Evolutionary conservation across 306 rosid genomes (phyloP).

Genomic region (Acacia crassicarpa): DNA sequence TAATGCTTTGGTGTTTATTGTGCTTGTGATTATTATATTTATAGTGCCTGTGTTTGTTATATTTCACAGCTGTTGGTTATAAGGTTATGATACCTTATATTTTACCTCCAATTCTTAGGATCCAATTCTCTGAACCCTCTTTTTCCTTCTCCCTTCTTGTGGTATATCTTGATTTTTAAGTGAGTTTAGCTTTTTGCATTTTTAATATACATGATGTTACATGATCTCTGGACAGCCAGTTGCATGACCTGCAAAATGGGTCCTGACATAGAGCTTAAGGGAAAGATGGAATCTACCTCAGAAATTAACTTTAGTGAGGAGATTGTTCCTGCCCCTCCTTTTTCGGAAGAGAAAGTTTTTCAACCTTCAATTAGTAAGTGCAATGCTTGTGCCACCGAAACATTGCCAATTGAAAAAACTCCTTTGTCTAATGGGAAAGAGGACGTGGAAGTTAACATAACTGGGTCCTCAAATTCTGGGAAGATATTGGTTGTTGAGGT

Average conservation of each 20-base stretch:
- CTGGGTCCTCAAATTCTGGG: slow-evolving; percentile 30
- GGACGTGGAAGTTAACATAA: slow-evolving; percentile 59
- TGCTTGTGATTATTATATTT: background rate
- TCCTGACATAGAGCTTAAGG: slow-evolving; percentile 48
- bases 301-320: slow-evolving; percentile 43
- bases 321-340: slow-evolving; percentile 23
- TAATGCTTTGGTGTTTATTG: background rate
- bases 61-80: background rate
- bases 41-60: background rate
- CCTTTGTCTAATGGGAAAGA: slow-evolving; percentile 35
- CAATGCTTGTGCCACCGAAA: slow-evolving; percentile 30
- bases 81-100: background rate
- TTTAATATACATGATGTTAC: slow-evolving; percentile 2
- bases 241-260: slow-evolving; percentile 49
- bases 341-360: slow-evolving; percentile 30
- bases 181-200: slow-evolving; percentile 11
- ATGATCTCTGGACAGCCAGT: slow-evolving; percentile 31
- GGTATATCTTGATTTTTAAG: slow-evolving; percentile 2
- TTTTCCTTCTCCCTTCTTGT: background rate
- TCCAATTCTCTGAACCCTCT: background rate
- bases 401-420: slow-evolving; percentile 23
- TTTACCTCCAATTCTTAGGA: background rate
- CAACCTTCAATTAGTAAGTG: slow-evolving; percentile 40
- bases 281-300: slow-evolving; percentile 35
- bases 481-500: slow-evolving; percentile 40